These are phyloP conservation scores for Polytrichum formosum DNA, from an alignment of 225 moss, liverwort and hornwort genomes.

Conservation along the genomic window DNA sequence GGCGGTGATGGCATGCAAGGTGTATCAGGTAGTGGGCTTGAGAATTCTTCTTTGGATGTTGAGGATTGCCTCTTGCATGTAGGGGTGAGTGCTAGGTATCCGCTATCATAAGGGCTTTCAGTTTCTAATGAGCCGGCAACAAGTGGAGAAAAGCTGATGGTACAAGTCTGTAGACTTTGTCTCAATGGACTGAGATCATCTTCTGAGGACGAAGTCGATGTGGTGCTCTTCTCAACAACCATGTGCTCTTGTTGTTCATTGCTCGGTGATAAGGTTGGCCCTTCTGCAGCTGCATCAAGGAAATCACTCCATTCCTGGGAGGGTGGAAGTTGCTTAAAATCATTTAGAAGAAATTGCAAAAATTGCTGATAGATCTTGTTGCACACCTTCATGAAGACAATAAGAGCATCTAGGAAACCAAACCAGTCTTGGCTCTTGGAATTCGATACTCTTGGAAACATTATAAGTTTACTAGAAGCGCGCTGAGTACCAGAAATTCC, in stretches of 20 bases:
- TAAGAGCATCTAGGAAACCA: not conserved
- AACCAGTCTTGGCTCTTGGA: not conserved
- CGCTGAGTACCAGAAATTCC: not conserved
- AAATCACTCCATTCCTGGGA: slow-evolving; percentile 28
- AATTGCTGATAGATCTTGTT: not conserved
- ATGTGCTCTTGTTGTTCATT: slow-evolving; percentile 12
- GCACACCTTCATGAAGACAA: slow-evolving; percentile 1
- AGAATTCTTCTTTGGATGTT: slow-evolving; percentile 5
- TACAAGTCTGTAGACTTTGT: slow-evolving; percentile 8
- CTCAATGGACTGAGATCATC: slow-evolving; percentile 11
- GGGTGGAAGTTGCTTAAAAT: not conserved
- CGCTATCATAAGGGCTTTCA: slow-evolving; percentile 11
- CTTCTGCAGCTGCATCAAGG: slow-evolving; percentile 19
- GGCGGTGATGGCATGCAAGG: slow-evolving; percentile 39
- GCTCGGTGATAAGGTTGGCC: slow-evolving; percentile 3
- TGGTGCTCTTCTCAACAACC: too few relatives aligned
- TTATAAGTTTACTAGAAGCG: not conserved
- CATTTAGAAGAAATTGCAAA: not conserved
- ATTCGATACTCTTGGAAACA: not conserved
- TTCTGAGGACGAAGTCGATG: too few relatives aligned
- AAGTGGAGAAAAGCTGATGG: slow-evolving; percentile 38
- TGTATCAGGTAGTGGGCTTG: slow-evolving; percentile 26
- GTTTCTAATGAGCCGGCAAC: slow-evolving; percentile 13
- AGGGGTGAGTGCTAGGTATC: slow-evolving; percentile 12
- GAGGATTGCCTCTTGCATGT: not conserved